phyloP scores from a whole-genome alignment of 2,329 filamentous ascomycete genomes.

The Cladosporium phlei region DNA sequence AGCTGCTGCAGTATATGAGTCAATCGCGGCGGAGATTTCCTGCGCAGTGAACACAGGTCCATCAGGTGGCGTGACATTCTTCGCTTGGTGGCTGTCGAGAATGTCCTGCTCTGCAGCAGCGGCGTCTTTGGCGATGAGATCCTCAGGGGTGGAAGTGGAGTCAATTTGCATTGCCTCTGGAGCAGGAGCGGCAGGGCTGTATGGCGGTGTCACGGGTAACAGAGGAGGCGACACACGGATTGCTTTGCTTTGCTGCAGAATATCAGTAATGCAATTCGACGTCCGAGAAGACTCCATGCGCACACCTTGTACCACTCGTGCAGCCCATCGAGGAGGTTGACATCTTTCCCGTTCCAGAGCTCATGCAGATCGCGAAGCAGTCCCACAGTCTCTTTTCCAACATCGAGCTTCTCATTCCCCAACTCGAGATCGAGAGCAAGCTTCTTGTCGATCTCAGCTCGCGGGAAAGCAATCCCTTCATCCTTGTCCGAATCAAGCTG shows the following conservation, averaged over 20 bases:
- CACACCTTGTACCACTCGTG: conserved; percentile 4
- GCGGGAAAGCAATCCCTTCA: conserved; percentile 41
- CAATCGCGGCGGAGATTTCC: background rate
- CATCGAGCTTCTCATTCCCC: conserved; percentile 34
- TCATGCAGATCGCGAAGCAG: conserved; percentile 32
- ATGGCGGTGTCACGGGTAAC: conserved; percentile 40
- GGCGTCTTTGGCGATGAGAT: conserved; percentile 27
- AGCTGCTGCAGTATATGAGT: background rate
- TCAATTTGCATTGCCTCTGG: conserved; percentile 24
- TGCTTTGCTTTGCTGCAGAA: conserved; percentile 25
- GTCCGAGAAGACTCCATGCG: background rate
- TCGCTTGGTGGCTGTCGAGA: conserved; percentile 27
- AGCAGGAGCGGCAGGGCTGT: conserved; percentile 29
- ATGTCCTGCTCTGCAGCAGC: conserved; percentile 27
- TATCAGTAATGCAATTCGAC: conserved; percentile 19
- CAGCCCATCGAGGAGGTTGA: conserved; percentile 18
- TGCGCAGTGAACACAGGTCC: background rate
- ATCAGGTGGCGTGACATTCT: background rate
- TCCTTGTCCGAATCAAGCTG: conserved; percentile 39
- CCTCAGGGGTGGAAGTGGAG: conserved; percentile 28
- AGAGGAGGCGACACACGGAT: conserved; percentile 45
- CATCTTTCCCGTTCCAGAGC: conserved; percentile 19
- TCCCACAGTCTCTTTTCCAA: conserved; percentile 32
- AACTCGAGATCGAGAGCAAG: conserved; percentile 16
- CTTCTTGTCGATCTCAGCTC: conserved; percentile 16